Base-by-base conservation (phyloP, 768 basidiomycete species). In the Boletus sensibilis region DNA sequence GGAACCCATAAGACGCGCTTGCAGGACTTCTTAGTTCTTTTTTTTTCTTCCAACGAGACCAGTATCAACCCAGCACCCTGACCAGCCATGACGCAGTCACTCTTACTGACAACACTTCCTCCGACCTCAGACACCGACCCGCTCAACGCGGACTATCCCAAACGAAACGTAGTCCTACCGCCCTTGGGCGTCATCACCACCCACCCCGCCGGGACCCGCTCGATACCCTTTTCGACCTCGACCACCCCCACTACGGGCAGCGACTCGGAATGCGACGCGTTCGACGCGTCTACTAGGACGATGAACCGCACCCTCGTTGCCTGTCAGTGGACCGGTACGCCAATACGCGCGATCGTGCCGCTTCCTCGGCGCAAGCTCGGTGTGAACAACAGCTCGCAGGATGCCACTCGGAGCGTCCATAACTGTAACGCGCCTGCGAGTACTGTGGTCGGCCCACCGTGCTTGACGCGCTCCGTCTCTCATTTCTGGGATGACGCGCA, bases 311-410 rank as follows among this genome's bases (percentile, higher is more conserved):
- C 12, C 16, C n/a, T 29, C 37, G 45, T 31, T 11, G 23, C 27
- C 2, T 41, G 52, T 20, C 55, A 23, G 14, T 64, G 67, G 67
- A 53, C 62, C 2, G 67, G 67, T 6, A 14, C 43, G 8, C 67
- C 67, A 20, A 57, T 69, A 29, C 67, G 67, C 46, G 67, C 67
- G 20, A 58, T 64, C 57, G 29, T 57, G 0, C 64, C 67, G 0
- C 64, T 68, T 0, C 67, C 67, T 1, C 64, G 55, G 1, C 65
- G 65, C 37, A 52, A 16, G 11, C 56, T 29, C 50, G 20, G 25
- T 10, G 10, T 2, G 10, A 35, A 27, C 46, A 29, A 14, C 29
- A 7, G n/a, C n/a, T n/a, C 12, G 35, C 18, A n/a, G 16, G 12
- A 38, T 10, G 9, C 23, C 14, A 14, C 7, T 16, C 41, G 14